phyloP scores from a whole-genome alignment of 768 basidiomycete species.

The Tricholoma matsutake region DNA sequence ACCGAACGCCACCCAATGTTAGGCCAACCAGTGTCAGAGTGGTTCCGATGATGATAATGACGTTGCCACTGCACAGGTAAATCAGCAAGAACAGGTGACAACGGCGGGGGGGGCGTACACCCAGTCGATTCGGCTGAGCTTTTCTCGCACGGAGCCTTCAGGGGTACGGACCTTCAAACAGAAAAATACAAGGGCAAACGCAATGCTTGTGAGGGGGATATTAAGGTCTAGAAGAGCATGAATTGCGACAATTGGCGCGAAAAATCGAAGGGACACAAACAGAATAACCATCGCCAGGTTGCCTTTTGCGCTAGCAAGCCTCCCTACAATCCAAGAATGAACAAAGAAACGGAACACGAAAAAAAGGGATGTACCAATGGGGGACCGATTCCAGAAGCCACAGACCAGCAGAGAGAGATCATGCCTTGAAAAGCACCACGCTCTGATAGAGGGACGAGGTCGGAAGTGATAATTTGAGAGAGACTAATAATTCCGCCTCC shows the following conservation, averaged over 20 bases:
- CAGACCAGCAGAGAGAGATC: slow-evolving; percentile 30
- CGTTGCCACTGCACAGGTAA: slow-evolving; percentile 33
- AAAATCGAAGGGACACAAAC: slow-evolving; percentile 17
- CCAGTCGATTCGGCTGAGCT: slow-evolving; percentile 40
- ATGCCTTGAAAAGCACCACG: slow-evolving; percentile 38
- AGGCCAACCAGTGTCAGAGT: slow-evolving; percentile 35
- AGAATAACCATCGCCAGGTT: slow-evolving; percentile 43
- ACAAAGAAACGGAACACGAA: background rate
- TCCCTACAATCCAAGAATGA: too few relatives aligned
- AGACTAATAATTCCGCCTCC: slow-evolving; percentile 35
- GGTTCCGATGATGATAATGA: slow-evolving; percentile 35
- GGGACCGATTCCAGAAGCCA: slow-evolving; percentile 24
- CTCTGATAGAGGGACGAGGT: slow-evolving; percentile 44
- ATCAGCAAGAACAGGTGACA: slow-evolving; percentile 1
- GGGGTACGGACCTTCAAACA: slow-evolving; percentile 8
- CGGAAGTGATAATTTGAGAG: slow-evolving; percentile 39
- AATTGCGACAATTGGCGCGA: background rate
- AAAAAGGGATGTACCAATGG: background rate
- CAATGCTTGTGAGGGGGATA: too few relatives aligned
- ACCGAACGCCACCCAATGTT: slow-evolving; percentile 46
- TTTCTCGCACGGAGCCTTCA: slow-evolving; percentile 26
- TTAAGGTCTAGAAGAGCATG: too few relatives aligned
- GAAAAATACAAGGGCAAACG: background rate
- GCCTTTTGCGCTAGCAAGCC: slow-evolving; percentile 24
- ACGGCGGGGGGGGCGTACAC: slow-evolving; percentile 29